Base-by-base conservation (phyloP, 129 eudicot genomes). In the Escallonia rubra region DNA sequence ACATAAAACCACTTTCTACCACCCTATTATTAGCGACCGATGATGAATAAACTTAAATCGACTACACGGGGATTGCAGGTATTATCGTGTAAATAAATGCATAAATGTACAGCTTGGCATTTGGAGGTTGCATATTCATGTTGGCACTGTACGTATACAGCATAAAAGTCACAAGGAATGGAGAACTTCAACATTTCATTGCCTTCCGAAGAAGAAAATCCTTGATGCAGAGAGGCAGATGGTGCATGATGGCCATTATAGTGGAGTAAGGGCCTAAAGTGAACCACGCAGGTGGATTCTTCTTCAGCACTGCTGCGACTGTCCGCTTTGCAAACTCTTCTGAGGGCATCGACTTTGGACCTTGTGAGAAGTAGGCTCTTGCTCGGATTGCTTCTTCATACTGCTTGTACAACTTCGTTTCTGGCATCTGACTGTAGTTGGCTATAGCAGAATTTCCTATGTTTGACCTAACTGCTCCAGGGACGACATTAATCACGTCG, bases 361-460 rank as follows among this genome's bases (percentile, higher is more conserved):
- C 80, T 62, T 93, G 98, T 38, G 98, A 93, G 6, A 79, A 59
- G 55, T 65, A 62, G 41, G 98, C 96, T 48, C 96, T 79, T 1
- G 69, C 77, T 68, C 79, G 76, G 51, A 93, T 93, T 70, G 90
- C 89, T 67, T 68, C 83, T 63, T 84, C 95, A 15, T 72, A 93
- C 41, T 46, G 74, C 83, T 93, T 93, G 89, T 88, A 93, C 75
- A 89, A 34, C 78, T 86, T 93, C 98, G 85, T 86, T 71, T 93
- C 98, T 1, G 98, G 96, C 90, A 89, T 82, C 64, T 61, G 69
- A 23, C 70, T 77, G 72, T 89, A 89, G 69, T n/a, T 79, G 23
- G 91, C 83, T 39, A 83, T 57, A 12, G 96, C 96, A 12, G 95
- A 69, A 53, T 74, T 77, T 55, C 90, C 96, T 34, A 89, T 65